Evolutionary conservation across 2,329 filamentous ascomycete genomes (phyloP).

Genomic region (Ilyonectria robusta): DNA sequence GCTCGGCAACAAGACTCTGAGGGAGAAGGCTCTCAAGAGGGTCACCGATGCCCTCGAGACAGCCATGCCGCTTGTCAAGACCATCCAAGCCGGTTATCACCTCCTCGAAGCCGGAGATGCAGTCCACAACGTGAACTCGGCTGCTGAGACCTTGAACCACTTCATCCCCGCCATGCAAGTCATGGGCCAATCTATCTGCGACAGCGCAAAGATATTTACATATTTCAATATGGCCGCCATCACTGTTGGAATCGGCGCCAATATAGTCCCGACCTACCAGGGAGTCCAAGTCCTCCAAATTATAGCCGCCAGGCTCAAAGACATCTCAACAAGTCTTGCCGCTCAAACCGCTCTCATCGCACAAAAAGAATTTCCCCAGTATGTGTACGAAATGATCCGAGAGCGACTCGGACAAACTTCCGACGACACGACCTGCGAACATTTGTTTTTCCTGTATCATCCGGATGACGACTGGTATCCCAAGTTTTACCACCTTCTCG

Average conservation of each 20-base stretch:
- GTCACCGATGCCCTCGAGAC: not conserved
- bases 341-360: slow-evolving; percentile 55
- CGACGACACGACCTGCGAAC: slow-evolving; percentile 48
- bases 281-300: slow-evolving; percentile 54
- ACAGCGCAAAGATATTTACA: slow-evolving; percentile 50
- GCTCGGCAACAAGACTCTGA: slow-evolving; percentile 4
- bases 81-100: slow-evolving; percentile 46
- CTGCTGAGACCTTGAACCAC: not conserved
- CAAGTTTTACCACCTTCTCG: slow-evolving; percentile 55
- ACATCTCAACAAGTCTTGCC: slow-evolving; percentile 51
- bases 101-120: slow-evolving; percentile 44
- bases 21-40: slow-evolving; percentile 6
- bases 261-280: slow-evolving; percentile 54
- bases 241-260: slow-evolving; percentile 51
- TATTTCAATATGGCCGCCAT: slow-evolving; percentile 51
- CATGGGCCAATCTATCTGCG: slow-evolving; percentile 52
- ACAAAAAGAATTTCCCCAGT: slow-evolving; percentile 55
- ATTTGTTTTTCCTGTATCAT: slow-evolving; percentile 59
- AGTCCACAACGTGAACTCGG: slow-evolving; percentile 40
- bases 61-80: slow-evolving; percentile 36
- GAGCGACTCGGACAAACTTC: slow-evolving; percentile 53
- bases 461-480: slow-evolving; percentile 60
- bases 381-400: slow-evolving; percentile 55
- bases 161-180: slow-evolving; percentile 54
- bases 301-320: slow-evolving; percentile 53